Conservation (phyloP, 192 early-diverging fungal genomes). For the Entomortierella chlamydospora region DNA sequence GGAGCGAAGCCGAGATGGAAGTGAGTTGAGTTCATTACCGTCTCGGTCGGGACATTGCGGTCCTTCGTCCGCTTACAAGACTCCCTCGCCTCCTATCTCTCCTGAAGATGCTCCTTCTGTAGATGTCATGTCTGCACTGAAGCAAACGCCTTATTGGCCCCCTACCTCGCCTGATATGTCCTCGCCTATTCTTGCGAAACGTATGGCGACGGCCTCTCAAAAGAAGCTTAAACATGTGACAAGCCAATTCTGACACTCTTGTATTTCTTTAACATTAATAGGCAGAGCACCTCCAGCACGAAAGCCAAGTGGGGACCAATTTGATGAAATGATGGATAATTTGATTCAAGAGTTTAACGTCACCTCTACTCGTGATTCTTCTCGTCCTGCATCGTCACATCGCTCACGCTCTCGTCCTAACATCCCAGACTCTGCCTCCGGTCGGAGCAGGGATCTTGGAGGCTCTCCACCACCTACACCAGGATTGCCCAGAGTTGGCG, state of each 20-base stretch:
- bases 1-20: constrained; percentile 5
- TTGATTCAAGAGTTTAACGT: constrained; percentile 58
- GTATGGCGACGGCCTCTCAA: constrained; percentile 16
- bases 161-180: constrained; percentile 44
- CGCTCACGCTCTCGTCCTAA: constrained; percentile 50
- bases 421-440: constrained; percentile 23
- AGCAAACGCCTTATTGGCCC: constrained; percentile 24
- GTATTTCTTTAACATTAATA: no score
- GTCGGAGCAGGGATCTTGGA: constrained; percentile 5
- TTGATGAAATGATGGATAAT: constrained; percentile 58
- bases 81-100: constrained; percentile 36
- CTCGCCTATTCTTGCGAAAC: constrained; percentile 31
- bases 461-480: constrained; percentile 52
- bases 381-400: constrained; percentile 42
- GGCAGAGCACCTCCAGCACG: constrained; percentile 27
- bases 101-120: constrained; percentile 28
- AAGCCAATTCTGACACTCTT: no score
- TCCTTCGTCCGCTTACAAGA: constrained; percentile 41
- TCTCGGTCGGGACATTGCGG: constrained; percentile 11
- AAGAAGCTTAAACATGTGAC: no score
- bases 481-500: constrained; percentile 17
- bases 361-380: constrained; percentile 30
- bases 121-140: constrained; percentile 18
- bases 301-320: constrained; percentile 34
- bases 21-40: constrained; percentile 1